Conservation (phyloP, 2,329 filamentous ascomycete species). For the Arthroderma sp. region DNA sequence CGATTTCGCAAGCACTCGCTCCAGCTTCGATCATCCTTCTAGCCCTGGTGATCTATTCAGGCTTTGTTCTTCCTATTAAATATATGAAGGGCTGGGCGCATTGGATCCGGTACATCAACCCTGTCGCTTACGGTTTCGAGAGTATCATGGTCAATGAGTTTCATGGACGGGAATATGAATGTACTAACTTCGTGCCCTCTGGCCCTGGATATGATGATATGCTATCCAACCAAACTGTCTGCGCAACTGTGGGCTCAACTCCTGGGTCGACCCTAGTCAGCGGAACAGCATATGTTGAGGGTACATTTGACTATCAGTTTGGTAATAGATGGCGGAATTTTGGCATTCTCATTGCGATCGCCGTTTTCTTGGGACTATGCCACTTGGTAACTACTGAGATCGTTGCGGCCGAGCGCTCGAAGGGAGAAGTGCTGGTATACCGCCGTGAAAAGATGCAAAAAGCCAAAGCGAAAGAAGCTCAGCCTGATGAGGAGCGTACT, state of each 20-base stretch:
- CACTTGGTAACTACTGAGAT: slow-evolving; percentile 58
- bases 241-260: slow-evolving; percentile 46
- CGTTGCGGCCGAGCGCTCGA: slow-evolving; percentile 52
- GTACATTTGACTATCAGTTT: slow-evolving; percentile 44
- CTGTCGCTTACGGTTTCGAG: slow-evolving; percentile 69
- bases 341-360: slow-evolving; percentile 51
- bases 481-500: slow-evolving; percentile 7
- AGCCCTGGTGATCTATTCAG: slow-evolving; percentile 35
- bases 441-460: slow-evolving; percentile 46
- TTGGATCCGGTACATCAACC: slow-evolving; percentile 73
- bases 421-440: slow-evolving; percentile 64
- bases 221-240: slow-evolving; percentile 34
- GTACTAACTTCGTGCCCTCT: slow-evolving; percentile 31
- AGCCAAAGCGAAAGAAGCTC: slow-evolving; percentile 31
- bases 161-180: slow-evolving; percentile 45
- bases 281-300: slow-evolving; percentile 45
- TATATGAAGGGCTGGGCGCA: slow-evolving; percentile 72
- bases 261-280: slow-evolving; percentile 40
- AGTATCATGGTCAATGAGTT: slow-evolving; percentile 76
- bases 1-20: slow-evolving; percentile 56
- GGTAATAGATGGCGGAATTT: slow-evolving; percentile 56
- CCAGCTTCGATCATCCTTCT: slow-evolving; percentile 39
- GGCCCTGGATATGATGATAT: slow-evolving; percentile 26
- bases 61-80: slow-evolving; percentile 29
- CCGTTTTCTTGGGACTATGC: slow-evolving; percentile 56